Conservation (phyloP, 1,139 yeast species). For the Candida buenavistaensis region DNA sequence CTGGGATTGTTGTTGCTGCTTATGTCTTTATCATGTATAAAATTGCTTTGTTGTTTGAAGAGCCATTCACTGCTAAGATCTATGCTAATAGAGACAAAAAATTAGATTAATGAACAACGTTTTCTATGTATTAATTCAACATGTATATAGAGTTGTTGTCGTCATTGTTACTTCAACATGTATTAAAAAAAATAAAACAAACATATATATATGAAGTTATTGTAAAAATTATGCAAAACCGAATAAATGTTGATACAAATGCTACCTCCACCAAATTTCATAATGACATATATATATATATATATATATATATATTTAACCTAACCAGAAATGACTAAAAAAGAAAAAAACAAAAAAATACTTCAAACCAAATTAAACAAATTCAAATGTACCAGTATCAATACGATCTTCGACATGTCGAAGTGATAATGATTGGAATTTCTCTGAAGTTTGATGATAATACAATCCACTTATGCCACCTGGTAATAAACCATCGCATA, state of each 20-base stretch:
- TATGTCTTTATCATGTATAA: conserved; percentile 80
- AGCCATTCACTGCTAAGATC: conserved; percentile 91
- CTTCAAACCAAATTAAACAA: conserved; percentile 8
- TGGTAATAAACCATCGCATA: conserved; percentile 16
- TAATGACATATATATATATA: too few species aligned
- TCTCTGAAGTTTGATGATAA: conserved; percentile 75
- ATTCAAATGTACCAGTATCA: conserved; percentile 14
- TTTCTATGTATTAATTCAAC: background rate
- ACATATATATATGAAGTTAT: background rate
- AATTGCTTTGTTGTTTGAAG: conserved; percentile 85
- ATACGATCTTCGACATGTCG: conserved; percentile 35
- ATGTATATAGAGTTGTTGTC: background rate
- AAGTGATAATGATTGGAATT: conserved; percentile 57
- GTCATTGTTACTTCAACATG: conserved; percentile 4
- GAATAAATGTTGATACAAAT: too few species aligned
- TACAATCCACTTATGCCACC: conserved; percentile 81
- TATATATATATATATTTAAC: too few species aligned
- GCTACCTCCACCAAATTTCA: too few species aligned
- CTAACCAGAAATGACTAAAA: too few species aligned
- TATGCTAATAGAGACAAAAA: conserved; percentile 46
- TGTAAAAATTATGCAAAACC: background rate
- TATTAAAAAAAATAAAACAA: background rate
- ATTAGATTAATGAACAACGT: conserved; percentile 6
- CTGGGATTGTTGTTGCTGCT: conserved; percentile 72
- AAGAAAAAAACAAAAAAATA: too few species aligned